phyloP scores from a whole-genome alignment of 106 monocot species.

The Acorus calamus region DNA sequence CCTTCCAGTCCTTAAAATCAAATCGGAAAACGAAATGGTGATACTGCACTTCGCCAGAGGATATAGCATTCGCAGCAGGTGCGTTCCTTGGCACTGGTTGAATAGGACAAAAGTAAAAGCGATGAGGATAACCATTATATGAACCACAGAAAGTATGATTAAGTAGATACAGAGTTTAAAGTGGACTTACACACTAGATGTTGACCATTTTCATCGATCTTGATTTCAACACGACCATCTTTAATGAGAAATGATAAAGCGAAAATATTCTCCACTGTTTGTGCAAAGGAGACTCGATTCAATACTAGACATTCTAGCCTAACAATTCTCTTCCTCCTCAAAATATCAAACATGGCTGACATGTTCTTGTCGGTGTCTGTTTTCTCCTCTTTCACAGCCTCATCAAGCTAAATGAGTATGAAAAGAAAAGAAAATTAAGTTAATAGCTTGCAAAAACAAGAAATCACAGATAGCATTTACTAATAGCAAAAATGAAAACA shows the following conservation, averaged over 20 bases:
- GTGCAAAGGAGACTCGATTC: constrained; percentile 61
- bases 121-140: neutral
- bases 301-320: constrained; percentile 53
- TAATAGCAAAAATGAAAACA: neutral
- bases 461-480: neutral
- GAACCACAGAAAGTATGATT: too few relatives aligned
- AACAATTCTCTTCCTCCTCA: constrained; percentile 35
- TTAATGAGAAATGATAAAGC: constrained; percentile 77
- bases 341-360: constrained; percentile 48
- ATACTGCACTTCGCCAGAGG: constrained; percentile 63
- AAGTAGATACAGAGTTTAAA: neutral
- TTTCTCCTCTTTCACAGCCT: constrained; percentile 21
- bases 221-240: constrained; percentile 65
- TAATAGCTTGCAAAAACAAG: neutral
- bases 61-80: constrained; percentile 52
- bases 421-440: neutral
- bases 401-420: constrained; percentile 36
- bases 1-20: constrained; percentile 94
- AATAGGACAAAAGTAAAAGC: neutral
- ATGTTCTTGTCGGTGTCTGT: constrained; percentile 76
- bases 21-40: constrained; percentile 87
- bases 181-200: constrained; percentile 51
- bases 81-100: constrained; percentile 70
- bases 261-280: constrained; percentile 80
- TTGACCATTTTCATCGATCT: constrained; percentile 23